Base-by-base conservation (phyloP, 2,329 filamentous ascomycete species). In the Paecilomyces fulvus region DNA sequence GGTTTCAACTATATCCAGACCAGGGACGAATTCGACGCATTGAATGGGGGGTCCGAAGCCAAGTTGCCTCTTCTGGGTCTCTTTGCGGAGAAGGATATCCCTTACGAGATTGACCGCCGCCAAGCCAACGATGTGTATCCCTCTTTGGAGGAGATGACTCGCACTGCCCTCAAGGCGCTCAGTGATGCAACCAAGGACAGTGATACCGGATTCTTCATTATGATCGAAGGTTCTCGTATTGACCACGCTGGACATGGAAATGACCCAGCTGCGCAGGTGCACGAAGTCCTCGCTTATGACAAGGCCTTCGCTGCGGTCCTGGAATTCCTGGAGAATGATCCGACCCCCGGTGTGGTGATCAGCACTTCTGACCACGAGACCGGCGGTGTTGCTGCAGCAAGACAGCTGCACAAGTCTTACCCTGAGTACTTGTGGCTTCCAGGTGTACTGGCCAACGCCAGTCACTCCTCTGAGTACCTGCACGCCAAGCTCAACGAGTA, bases 191-290 rank as follows among this genome's bases (percentile, higher is more conserved):
- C 94, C 0, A 80, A 83, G 67, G 80, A 92, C 67, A 90, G 83
- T 60, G 90, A 97, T 48, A 85, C 95, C 73, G 94, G 94, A 3
- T 99, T 97, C 79, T 99, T 99, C 75, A 79, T 99, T 64, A 96
- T 99, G 92, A 95, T 99, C 59, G 94, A 99, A 73, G 94, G 92
- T 3, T 95, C 90, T 65, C 83, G 94, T 48, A 97, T 99, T 65
- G 94, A 99, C 67, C 94, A 99, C 70, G 92, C 94, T 3, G 94
- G 91, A 6, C 89, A 94, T 69, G 83, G 82, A 60, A 94, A 94
- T 64, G 89, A 94, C 64, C 89, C 89, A 0, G 89, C 87, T 9
- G 88, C 89, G 0, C 89, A 94, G 67, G 89, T 92, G 10, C 86
- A 89, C 63, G 94, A 99, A 73, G 92, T 99, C 0, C 79, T 97